These are phyloP conservation scores for Anacardium occidentale DNA, from an alignment of 345 rosid species.

Conservation along the genomic window DNA sequence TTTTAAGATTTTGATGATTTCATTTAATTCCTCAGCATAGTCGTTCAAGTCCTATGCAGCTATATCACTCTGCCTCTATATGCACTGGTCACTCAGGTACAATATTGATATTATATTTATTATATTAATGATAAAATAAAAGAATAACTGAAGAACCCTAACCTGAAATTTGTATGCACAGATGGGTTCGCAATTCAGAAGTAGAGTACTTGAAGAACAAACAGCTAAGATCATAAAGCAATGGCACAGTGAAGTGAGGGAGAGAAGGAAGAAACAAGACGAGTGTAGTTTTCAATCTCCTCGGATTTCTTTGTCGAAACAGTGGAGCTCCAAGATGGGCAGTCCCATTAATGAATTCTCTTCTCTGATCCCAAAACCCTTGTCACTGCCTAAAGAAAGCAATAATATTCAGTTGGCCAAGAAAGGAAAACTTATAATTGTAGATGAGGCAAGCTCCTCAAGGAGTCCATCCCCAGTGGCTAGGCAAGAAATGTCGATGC, in stretches of 20 bases:
- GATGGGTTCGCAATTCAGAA: slow-evolving; percentile 49
- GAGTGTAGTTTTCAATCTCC: neutral
- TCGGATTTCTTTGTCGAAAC: neutral
- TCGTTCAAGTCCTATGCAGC: neutral
- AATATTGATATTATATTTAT: neutral
- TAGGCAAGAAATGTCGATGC: neutral
- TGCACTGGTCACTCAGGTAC: neutral
- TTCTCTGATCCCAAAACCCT: neutral
- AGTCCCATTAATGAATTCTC: neutral
- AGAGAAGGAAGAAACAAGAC: slow-evolving; percentile 32
- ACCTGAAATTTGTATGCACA: neutral
- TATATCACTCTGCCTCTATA: neutral
- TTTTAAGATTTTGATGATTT: neutral
- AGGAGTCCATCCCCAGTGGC: neutral
- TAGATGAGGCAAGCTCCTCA: slow-evolving; percentile 13
- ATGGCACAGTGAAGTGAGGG: slow-evolving; percentile 35
- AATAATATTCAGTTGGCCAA: neutral
- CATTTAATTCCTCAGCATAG: neutral
- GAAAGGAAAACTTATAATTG: slow-evolving; percentile 7
- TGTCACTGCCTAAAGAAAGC: neutral
- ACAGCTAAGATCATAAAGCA: slow-evolving; percentile 29
- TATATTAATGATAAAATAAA: too few relatives aligned
- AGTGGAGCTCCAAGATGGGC: slow-evolving; percentile 4
- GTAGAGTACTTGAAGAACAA: slow-evolving; percentile 31
- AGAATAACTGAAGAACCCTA: neutral